A percentile compares a stretch with the other conserved stretches of the same genome.
Evolutionary conservation across 371 early-diverging fungal genomes (phyloP).

Genomic region (Saksenaea vasiformis): DNA sequence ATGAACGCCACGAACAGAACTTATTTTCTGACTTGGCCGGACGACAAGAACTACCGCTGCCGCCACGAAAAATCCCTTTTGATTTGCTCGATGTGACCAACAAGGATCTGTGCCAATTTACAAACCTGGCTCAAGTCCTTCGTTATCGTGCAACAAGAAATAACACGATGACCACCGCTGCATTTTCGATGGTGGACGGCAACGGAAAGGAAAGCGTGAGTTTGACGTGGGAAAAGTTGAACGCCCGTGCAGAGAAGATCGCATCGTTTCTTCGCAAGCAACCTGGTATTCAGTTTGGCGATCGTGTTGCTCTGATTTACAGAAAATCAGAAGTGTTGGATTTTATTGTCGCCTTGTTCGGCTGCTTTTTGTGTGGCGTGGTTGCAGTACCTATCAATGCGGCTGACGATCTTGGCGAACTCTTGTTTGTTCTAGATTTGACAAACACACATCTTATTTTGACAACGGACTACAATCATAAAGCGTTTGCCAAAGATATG

Average conservation of each 20-base stretch:
- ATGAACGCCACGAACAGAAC: constrained; percentile 4
- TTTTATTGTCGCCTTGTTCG: constrained; percentile 71
- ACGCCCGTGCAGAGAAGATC: constrained; percentile 68
- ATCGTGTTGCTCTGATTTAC: constrained; percentile 73
- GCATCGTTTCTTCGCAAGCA: constrained; percentile 65
- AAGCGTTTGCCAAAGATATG: constrained; percentile 67
- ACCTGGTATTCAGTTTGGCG: constrained; percentile 55
- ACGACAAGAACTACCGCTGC: constrained; percentile 33
- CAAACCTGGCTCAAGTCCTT: constrained; percentile 55
- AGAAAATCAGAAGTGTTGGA: constrained; percentile 75
- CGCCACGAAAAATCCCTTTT: constrained; percentile 36
- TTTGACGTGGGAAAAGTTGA: constrained; percentile 74
- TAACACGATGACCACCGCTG: constrained; percentile 47
- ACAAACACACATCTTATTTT: constrained; percentile 64
- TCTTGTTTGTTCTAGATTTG: constrained; percentile 68
- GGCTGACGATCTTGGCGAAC: constrained; percentile 74
- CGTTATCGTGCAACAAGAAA: constrained; percentile 49
- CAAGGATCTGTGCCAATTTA: constrained; percentile 38
- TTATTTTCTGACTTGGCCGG: constrained; percentile 31
- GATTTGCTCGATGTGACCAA: constrained; percentile 26
- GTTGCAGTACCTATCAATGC: constrained; percentile 81
- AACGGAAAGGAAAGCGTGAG: constrained; percentile 67
- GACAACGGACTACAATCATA: constrained; percentile 76
- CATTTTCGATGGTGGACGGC: constrained; percentile 66
- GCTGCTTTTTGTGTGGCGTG: constrained; percentile 77